Evolutionary conservation across 345 rosid species (phyloP).

Genomic region (Fremontodendron californicum): DNA sequence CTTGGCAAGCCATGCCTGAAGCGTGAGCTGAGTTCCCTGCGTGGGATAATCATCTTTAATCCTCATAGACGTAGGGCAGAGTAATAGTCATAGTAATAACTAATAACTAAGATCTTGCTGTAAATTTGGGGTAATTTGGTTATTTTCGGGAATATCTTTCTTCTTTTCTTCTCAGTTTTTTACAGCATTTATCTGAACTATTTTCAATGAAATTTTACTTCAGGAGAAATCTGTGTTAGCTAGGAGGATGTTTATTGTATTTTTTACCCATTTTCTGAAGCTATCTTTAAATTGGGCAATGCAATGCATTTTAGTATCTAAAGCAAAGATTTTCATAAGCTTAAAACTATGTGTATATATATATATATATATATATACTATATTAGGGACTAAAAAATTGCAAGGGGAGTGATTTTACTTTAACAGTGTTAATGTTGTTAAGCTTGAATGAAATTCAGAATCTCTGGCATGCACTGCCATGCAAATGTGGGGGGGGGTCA

Average conservation of each 20-base stretch:
- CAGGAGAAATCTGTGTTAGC: background rate
- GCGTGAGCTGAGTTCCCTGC: background rate
- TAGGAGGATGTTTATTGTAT: background rate
- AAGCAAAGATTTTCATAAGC: no score
- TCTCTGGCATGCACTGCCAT: background rate
- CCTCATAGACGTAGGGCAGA: background rate
- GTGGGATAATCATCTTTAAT: background rate
- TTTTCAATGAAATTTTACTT: conserved; percentile 1
- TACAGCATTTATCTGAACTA: background rate
- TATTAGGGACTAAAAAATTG: background rate
- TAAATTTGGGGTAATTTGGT: conserved; percentile 6
- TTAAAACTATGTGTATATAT: no score
- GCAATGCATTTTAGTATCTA: background rate
- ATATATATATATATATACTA: background rate
- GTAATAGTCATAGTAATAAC: background rate
- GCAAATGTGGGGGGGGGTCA: no score
- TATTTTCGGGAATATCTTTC: background rate
- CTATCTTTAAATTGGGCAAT: background rate
- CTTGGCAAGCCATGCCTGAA: conserved; percentile 48
- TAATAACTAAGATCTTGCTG: background rate
- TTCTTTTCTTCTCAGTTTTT: background rate
- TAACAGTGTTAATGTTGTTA: background rate
- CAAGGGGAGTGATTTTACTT: background rate
- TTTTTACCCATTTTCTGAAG: background rate
- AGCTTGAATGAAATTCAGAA: background rate